Conservation (phyloP, 2,329 filamentous ascomycete genomes). For the Coniochaeta sp. region DNA sequence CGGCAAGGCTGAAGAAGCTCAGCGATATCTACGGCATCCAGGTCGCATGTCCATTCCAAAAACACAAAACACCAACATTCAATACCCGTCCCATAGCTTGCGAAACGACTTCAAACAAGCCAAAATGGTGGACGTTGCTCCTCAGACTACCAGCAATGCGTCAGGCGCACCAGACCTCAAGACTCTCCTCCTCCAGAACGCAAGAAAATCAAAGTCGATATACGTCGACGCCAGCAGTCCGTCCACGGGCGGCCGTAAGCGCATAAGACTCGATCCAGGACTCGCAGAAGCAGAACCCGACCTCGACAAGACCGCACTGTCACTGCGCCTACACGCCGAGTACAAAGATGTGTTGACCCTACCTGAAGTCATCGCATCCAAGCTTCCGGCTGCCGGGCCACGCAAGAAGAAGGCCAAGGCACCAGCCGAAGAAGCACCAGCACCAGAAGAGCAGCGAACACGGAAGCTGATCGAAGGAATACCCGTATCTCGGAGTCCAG, state of each 20-base stretch:
- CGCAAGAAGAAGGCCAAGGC: conserved; percentile 46
- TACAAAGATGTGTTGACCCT: conserved; percentile 73
- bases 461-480: conserved; percentile 63
- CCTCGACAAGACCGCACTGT: conserved; percentile 34
- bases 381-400: conserved; percentile 56
- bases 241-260: conserved; percentile 15
- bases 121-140: conserved; percentile 9
- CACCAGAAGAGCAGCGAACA: conserved; percentile 37
- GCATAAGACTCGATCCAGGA: conserved; percentile 24
- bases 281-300: conserved; percentile 31
- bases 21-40: not conserved
- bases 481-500: conserved; percentile 28
- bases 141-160: conserved; percentile 19
- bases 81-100: not conserved
- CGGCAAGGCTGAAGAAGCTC: conserved; percentile 1
- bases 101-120: not conserved
- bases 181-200: conserved; percentile 31
- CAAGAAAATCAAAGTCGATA: conserved; percentile 29
- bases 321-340: conserved; percentile 59
- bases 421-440: conserved; percentile 22
- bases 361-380: conserved; percentile 70
- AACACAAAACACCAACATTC: not conserved
- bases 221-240: conserved; percentile 21
- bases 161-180: conserved; percentile 21
- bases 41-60: not conserved